A percentile compares a stretch with the other conserved stretches of the same genome.
Conservation (phyloP, 305 asterid genomes). For the Solanum chacoense region DNA sequence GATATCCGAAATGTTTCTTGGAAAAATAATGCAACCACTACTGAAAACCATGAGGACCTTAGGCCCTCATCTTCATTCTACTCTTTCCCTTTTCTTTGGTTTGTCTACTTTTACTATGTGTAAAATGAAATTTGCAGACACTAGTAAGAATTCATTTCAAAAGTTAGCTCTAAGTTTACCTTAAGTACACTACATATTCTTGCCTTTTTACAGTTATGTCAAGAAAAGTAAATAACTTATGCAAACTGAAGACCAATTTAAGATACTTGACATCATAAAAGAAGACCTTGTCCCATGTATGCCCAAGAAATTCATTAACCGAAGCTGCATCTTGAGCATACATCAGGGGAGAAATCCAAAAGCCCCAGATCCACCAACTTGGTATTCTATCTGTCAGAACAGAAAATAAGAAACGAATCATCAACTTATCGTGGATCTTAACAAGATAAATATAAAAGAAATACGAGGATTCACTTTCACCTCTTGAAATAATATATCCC, state of each 20-base stretch:
- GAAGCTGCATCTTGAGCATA: conserved; percentile 91
- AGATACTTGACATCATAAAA: conserved; percentile 3
- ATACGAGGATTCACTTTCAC: conserved; percentile 22
- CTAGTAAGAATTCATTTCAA: not conserved
- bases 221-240: not conserved
- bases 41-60: not conserved
- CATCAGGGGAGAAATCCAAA: conserved; percentile 89
- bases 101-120: not conserved
- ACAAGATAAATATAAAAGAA: not conserved
- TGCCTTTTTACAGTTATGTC: conserved; percentile 5
- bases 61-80: not conserved
- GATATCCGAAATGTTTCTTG: not conserved
- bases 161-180: not conserved
- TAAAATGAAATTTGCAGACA: not conserved
- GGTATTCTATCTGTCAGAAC: conserved; percentile 71
- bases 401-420: conserved; percentile 7
- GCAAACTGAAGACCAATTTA: not conserved
- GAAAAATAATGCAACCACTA: not conserved
- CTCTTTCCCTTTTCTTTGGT: not conserved
- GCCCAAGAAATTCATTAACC: conserved; percentile 96
- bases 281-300: conserved; percentile 80
- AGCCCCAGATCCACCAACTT: conserved; percentile 97
- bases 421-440: not conserved
- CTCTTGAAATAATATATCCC: conserved; percentile 92
- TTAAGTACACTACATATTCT: not conserved